Evolutionary conservation across 2,329 filamentous ascomycete species (phyloP).

Genomic region (Talaromyces sp.): DNA sequence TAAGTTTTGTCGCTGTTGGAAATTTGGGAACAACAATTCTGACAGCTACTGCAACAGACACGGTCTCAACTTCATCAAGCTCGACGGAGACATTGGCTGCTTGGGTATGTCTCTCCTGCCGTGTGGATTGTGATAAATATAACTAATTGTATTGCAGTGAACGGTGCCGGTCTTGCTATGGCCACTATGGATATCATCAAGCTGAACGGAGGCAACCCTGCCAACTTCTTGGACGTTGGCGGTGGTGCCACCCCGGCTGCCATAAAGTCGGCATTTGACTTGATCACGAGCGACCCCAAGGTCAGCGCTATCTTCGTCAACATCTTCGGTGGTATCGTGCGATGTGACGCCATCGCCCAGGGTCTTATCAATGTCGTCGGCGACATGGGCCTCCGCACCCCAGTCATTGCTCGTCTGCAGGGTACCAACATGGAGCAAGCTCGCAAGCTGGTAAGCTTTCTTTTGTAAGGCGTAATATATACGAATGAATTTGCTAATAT

Average conservation of each 20-base stretch:
- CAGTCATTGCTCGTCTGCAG: conserved; percentile 94
- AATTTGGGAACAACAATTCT: background rate
- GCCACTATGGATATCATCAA: conserved; percentile 99
- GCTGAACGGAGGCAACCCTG: conserved; percentile 90
- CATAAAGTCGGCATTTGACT: conserved; percentile 95
- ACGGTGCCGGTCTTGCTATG: conserved; percentile 98
- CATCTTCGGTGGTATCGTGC: conserved; percentile 98
- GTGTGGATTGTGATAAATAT: background rate
- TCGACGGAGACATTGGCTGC: conserved; percentile 98
- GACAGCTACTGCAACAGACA: conserved; percentile 27
- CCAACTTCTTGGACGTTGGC: conserved; percentile 98
- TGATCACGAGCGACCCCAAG: conserved; percentile 97
- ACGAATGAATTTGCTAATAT: background rate
- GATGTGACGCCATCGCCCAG: conserved; percentile 94
- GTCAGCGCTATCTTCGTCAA: conserved; percentile 99
- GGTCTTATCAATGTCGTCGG: conserved; percentile 93
- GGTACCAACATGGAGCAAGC: conserved; percentile 97
- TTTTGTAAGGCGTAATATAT: background rate
- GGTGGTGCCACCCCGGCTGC: conserved; percentile 94
- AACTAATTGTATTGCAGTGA: conserved; percentile 53
- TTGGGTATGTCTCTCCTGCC: conserved; percentile 44
- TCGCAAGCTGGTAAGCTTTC: conserved; percentile 64
- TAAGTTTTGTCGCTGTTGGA: conserved; percentile 40
- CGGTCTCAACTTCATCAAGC: conserved; percentile 99
- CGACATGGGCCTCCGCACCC: conserved; percentile 91